phyloP scores from a whole-genome alignment of 108 stramenopile species.

The Cylindrotheca fusiformis region DNA sequence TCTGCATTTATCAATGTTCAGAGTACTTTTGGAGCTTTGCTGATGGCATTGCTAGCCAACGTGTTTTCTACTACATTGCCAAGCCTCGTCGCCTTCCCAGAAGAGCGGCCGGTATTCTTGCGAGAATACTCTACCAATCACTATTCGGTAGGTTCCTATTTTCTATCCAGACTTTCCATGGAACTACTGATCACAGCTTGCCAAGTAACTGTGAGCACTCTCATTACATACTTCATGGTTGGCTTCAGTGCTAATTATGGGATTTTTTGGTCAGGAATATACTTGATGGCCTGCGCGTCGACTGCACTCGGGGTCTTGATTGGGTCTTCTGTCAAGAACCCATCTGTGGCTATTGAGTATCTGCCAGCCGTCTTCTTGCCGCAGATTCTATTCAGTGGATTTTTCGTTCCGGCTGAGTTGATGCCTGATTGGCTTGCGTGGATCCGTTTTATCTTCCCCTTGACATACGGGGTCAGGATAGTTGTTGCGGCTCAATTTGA shows the following conservation, averaged over 20 bases:
- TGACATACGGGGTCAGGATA: constrained; percentile 54
- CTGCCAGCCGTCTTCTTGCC: constrained; percentile 72
- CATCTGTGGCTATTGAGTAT: constrained; percentile 55
- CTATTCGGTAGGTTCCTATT: constrained; percentile 66
- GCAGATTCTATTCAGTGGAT: constrained; percentile 74
- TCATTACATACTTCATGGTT: constrained; percentile 44
- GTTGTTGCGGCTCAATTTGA: constrained; percentile 58
- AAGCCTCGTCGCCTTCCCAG: constrained; percentile 42
- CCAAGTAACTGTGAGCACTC: constrained; percentile 22
- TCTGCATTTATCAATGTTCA: constrained; percentile 30
- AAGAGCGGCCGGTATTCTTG: constrained; percentile 58
- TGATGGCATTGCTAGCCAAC: constrained; percentile 37
- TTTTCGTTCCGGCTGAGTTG: constrained; percentile 42
- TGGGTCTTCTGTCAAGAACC: constrained; percentile 51
- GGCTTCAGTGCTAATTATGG: constrained; percentile 38
- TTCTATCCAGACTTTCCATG: constrained; percentile 37
- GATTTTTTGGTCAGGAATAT: constrained; percentile 21
- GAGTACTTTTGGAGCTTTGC: constrained; percentile 53
- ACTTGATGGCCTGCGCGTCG: constrained; percentile 40
- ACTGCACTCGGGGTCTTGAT: constrained; percentile 53
- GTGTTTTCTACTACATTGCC: constrained; percentile 59
- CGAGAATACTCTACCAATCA: constrained; percentile 82
- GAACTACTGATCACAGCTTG: constrained; percentile 41
- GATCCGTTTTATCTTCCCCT: constrained; percentile 72
- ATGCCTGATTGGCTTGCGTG: constrained; percentile 54